Base-by-base conservation (phyloP, 768 basidiomycete species). In the Kwoniella mangroviensis region DNA sequence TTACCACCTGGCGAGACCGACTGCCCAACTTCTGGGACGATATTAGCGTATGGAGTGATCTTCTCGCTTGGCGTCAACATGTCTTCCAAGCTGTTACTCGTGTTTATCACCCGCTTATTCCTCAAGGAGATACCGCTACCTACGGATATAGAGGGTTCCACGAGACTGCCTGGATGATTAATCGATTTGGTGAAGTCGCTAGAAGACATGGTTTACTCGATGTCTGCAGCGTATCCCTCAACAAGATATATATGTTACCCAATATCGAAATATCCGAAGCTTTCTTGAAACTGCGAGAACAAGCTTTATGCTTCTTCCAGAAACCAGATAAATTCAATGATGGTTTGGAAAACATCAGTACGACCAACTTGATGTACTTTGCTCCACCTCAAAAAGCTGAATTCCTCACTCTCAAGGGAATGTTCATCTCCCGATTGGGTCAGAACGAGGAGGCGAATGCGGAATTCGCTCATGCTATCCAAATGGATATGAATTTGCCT, bases 261-360 rank as follows among this genome's bases (percentile, higher is more conserved):
- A 99, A 99, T 81, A 99, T 99, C 83, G 97, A 99, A 84, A 99
- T 99, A 70, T 96, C 97, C 2, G 97, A 99, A 82, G 97, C 97
- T 0, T 99, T 99, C 86, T 86, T 99, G 68, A 99, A 99, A 83
- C 88, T 99, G 40, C 90, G 97, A 58, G 97, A 99, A 83, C 97
- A 99, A 84, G 97, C 97, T 6, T 91, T 95, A 43, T 98, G 96
- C 77, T 94, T 97, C 85, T 98, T 96, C 83, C 95, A 97, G 82
- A 94, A 92, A 78, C 92, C 92, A 0, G 91, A 91, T 70, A 94
- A 98, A 80, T 88, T 97, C 68, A 90, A 92, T 74, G 92, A 93
- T 4, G 97, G 97, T 28, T 85, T 99, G 54, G 97, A 99, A 80
- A 94, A 97, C 66, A 99, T 99, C 86, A 99, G 98, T 84, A 98